Evolutionary conservation across 192 early-diverging fungal genomes (phyloP), one percentile per base, ranked within the genome.

Genomic region (Nowakowskiella sp.): DNA sequence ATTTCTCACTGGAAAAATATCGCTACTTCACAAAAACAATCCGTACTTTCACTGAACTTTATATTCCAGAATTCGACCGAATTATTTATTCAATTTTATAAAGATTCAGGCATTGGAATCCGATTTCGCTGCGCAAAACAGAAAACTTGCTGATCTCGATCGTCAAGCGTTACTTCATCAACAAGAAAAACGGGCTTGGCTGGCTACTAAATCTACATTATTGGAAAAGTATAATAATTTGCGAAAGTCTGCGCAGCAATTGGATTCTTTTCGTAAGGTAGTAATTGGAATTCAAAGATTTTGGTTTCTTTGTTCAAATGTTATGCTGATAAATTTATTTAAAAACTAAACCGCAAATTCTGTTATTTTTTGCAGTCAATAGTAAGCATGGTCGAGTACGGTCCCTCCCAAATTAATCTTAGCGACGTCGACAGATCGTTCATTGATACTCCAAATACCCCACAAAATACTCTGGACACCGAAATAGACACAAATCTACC

Each of bases 241-340:
- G 2, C 67, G 62, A 59, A 67, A 67, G 49, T 57, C 32, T 43
- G 65, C 58, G 4, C 22, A 53, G 26, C 65, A 72, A 47, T 56
- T 72, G 29, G 70, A 72, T 21, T 55, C 70, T 0, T 72, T 72
- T 33, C 34, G 70, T 4, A 68, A 68, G 65, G 69, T 70, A 39
- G 5, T n/a, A n/a, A n/a, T n/a, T n/a, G n/a, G n/a, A n/a, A n/a
- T n/a, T n/a, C n/a, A n/a, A n/a, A n/a, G n/a, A n/a, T n/a, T n/a
- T n/a, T n/a, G n/a, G n/a, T n/a, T n/a, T n/a, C n/a, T n/a, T n/a
- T n/a, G n/a, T n/a, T n/a, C n/a, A n/a, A n/a, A n/a, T n/a, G n/a
- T n/a, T n/a, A 19, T 13, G 6, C 16, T n/a, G 6, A 63, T 8
- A 4, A 24, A 44, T 8, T 5, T 39, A 5, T 19, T 6, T 47